Evolutionary conservation across 768 basidiomycete species (phyloP), one percentile per base, ranked within the genome.

Genomic region (Lactarius pseudohatsudake): DNA sequence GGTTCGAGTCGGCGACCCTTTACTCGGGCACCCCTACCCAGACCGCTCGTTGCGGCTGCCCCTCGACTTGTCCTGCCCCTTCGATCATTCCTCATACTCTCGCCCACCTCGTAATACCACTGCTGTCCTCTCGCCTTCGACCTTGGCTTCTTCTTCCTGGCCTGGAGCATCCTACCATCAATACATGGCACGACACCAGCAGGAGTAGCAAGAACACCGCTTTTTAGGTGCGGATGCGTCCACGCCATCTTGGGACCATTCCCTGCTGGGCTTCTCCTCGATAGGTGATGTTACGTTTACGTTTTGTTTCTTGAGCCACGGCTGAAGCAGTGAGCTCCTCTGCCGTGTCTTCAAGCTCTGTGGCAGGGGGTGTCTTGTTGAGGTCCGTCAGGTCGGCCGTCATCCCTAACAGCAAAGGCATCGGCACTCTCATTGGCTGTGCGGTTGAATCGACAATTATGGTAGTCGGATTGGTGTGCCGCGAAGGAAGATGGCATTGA

Each of bases 391-490:
- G 86, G 85, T 69, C 81, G 81, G 0, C 87, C 90, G 60, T 90
- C 91, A 66, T 86, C 85, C 3, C 73, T 81, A 45, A 87, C 82
- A 66, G 84, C 79, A 72, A 93, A 94, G 0, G 87, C 92, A 77
- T 94, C 91, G 10, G 84, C 85, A 62, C 92, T 91, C 50, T 91
- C 91, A 67, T 89, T 85, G 34, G 89, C 90, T 66, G 89, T 85
- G 59, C 96, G 88, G 72, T 85, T 86, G 76, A 98, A 98, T 47
- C 95, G 86, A 65, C 95, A 86, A 73, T 90, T 88, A 75, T 98
- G 96, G 75, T 98, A 99, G 75, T 97, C 96, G 59, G 88, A 91
- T 80, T 98, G 94, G 59, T 96, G 85, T 45, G 91, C 83, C 28
- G 96, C 92, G 75, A 98, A 30, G 30, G 30, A 5, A 30, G 30